Evolutionary conservation across 805 yeast genomes (phyloP).

Genomic region (Kodamaea leandrae): DNA sequence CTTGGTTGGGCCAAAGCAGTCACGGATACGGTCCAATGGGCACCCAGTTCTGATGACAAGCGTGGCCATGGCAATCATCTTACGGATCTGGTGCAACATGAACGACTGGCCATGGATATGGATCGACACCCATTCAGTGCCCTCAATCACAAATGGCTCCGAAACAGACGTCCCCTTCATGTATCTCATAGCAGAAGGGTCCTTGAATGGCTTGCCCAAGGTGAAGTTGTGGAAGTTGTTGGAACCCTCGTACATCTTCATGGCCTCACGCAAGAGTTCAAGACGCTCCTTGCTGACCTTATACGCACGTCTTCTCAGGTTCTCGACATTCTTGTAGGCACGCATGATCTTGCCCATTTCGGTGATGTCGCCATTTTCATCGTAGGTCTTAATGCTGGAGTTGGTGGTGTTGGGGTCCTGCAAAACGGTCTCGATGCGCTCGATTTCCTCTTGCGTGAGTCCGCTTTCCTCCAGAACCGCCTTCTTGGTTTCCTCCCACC

Average conservation of each 20-base stretch:
- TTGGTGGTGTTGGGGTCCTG: conserved; percentile 13
- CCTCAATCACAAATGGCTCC: conserved; percentile 88
- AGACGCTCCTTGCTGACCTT: conserved; percentile 65
- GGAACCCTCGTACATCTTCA: conserved; percentile 75
- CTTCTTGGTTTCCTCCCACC: conserved; percentile 58
- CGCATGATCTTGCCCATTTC: conserved; percentile 44
- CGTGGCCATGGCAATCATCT: conserved; percentile 95
- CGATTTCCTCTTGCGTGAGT: conserved; percentile 26
- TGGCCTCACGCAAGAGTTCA: conserved; percentile 59
- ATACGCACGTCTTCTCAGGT: conserved; percentile 62
- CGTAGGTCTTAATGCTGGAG: conserved; percentile 29
- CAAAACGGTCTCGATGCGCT: conserved; percentile 16
- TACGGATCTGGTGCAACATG: conserved; percentile 96
- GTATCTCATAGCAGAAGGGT: conserved; percentile 78
- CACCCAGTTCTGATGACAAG: conserved; percentile 82
- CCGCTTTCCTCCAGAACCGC: conserved; percentile 42
- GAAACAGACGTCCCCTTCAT: conserved; percentile 78
- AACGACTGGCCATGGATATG: conserved; percentile 98
- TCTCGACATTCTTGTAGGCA: conserved; percentile 61
- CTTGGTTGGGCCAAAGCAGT: conserved; percentile 71
- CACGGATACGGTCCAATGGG: conserved; percentile 69
- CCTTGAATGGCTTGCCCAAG: conserved; percentile 75
- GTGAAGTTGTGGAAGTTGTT: conserved; percentile 93
- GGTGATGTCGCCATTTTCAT: conserved; percentile 34
- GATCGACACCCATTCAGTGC: conserved; percentile 94